Evolutionary conservation across 1,139 yeast species (phyloP), one percentile per base, ranked within the genome.

Genomic region (Pichia sp.): DNA sequence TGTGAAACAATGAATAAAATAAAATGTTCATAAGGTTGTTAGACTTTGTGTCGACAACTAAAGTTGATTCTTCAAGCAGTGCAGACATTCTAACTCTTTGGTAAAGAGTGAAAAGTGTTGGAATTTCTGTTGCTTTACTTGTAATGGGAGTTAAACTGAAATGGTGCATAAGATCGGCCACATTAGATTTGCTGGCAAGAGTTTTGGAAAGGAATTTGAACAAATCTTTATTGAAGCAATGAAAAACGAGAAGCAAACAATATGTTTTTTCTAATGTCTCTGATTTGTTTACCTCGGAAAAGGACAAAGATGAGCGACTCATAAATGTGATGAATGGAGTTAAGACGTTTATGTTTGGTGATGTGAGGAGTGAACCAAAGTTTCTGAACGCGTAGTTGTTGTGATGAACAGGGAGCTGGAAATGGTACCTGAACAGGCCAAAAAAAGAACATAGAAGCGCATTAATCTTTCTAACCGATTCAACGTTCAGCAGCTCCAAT

Each of bases 351-450:
- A 48, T 32, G n/a, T 52, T 47, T 6, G 56, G 47, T 4, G 55
- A 40, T 1, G 61, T 54, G 5, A 66, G 50, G 1, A 67, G 46
- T 8, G 29, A 45, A 3, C 65, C 68, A 56, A 63, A 66, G 44
- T 62, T 64, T 50, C 53, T 61, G 42, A 67, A 64, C 1, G 62
- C 67, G 47, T 63, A 66, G 44, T 64, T 60, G 7, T 56, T 55
- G 45, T 64, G 62, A 7, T 57, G 45, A 15, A 45, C 53, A 2
- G 67, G 64, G n/a, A 67, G 47, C 47, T 64, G 66, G 42, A 64
- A 67, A 50, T 67, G 67, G 50, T 64, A 62, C 41, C 64, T 63
- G 51, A 64, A 61, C 6, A 65, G 53, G 5, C 60, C 58, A 23
- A 61, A 42, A 10, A 62, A 30, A 1, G 65, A 58, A 19, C 57